Evolutionary conservation across 192 early-diverging fungal genomes (phyloP).

Genomic region (Coemansia guatemalensis): DNA sequence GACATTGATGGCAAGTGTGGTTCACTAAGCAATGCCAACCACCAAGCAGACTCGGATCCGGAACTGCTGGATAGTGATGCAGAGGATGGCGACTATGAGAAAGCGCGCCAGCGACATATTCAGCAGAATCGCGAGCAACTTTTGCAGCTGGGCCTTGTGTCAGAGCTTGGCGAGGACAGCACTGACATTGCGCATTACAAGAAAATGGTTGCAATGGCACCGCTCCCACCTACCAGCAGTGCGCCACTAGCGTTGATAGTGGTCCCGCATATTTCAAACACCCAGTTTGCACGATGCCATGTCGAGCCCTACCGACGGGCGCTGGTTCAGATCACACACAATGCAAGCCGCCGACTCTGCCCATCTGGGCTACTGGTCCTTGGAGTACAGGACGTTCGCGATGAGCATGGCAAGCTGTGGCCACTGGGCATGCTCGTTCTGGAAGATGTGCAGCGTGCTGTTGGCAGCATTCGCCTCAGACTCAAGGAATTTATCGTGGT

Average conservation of each 20-base stretch:
- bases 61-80: conserved; percentile 43
- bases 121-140: conserved; percentile 52
- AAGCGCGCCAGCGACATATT: conserved; percentile 47
- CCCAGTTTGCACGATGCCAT: conserved; percentile 42
- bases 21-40: not conserved
- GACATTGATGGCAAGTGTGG: not conserved
- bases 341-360: conserved; percentile 58
- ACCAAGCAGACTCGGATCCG: conserved; percentile 15
- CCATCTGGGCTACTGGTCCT: conserved; percentile 66
- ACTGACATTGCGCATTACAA: conserved; percentile 69
- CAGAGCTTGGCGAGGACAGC: conserved; percentile 78
- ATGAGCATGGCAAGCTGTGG: conserved; percentile 62
- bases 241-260: conserved; percentile 59
- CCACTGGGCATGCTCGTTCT: conserved; percentile 73
- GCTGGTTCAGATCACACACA: conserved; percentile 61
- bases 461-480: conserved; percentile 47
- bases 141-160: conserved; percentile 65
- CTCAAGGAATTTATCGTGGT: conserved; percentile 57
- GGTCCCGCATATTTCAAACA: conserved; percentile 61
- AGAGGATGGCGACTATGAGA: conserved; percentile 45
- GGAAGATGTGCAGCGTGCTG: conserved; percentile 67
- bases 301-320: conserved; percentile 62
- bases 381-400: conserved; percentile 70
- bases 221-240: conserved; percentile 29
- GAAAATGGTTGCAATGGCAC: conserved; percentile 56